A percentile compares a stretch with the other conserved stretches of the same genome.
phyloP scores from a whole-genome alignment of 169 alveolate species.

The Eimeria necatrix region DNA sequence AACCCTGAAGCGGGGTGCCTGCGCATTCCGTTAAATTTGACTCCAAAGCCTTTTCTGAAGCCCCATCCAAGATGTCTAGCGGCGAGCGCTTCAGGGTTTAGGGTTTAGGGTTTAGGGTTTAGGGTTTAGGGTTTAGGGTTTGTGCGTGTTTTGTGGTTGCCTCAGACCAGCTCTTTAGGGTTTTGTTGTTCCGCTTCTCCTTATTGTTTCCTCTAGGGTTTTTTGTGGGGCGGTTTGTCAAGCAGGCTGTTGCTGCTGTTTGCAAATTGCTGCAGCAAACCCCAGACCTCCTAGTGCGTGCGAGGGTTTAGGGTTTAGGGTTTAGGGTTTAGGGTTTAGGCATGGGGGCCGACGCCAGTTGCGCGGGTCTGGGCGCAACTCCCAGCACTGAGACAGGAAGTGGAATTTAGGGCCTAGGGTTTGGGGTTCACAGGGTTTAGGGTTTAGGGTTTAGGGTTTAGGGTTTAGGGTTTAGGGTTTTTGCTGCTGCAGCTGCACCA shows the following conservation, averaged over 20 bases:
- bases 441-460: slow-evolving; percentile 26
- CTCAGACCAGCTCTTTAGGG: slow-evolving; percentile 72
- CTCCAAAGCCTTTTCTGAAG: neutral
- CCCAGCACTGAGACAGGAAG: too few species aligned
- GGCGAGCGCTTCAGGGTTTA: neutral
- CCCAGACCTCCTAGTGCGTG: neutral
- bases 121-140: slow-evolving; percentile 40
- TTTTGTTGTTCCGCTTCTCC: slow-evolving; percentile 52
- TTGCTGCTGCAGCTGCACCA: slow-evolving; percentile 3
- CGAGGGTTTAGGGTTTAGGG: slow-evolving; percentile 12
- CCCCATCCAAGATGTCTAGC: neutral
- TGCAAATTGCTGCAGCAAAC: neutral
- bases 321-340: too few species aligned
- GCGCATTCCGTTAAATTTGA: too few species aligned
- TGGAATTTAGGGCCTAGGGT: neutral
- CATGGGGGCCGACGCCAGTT: too few species aligned
- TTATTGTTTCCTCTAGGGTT: neutral
- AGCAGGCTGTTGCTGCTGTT: neutral
- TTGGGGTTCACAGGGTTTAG: neutral
- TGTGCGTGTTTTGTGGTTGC: too few species aligned
- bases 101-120: slow-evolving; percentile 4
- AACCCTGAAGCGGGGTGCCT: too few species aligned
- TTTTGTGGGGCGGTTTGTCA: slow-evolving; percentile 39
- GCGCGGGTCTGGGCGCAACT: too few species aligned
- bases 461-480: slow-evolving; percentile 29